A percentile compares a stretch with the other conserved stretches of the same genome.
Conservation (phyloP, 805 yeast species). For the Candida boleticola region DNA sequence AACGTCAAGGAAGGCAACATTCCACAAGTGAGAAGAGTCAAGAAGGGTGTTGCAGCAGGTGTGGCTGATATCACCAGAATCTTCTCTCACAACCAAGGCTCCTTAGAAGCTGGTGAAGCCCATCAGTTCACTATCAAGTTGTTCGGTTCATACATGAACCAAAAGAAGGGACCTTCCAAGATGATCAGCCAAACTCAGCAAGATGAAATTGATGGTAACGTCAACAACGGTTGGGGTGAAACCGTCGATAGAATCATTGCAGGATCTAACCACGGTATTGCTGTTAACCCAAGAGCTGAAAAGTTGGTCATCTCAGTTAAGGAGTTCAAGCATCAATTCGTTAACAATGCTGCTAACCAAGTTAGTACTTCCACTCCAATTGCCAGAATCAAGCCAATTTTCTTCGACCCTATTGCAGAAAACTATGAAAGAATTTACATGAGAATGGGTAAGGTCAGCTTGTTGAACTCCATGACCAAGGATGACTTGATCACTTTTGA, state of each 20-base stretch:
- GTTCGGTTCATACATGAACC: conserved; percentile 64
- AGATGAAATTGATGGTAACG: conserved; percentile 12
- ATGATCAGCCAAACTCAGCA: conserved; percentile 10
- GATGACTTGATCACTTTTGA: conserved; percentile 53
- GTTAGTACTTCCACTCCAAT: conserved; percentile 49
- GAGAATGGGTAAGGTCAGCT: conserved; percentile 49
- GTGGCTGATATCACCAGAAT: conserved; percentile 80
- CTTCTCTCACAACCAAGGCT: conserved; percentile 63
- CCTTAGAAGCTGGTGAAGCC: conserved; percentile 57
- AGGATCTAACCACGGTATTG: conserved; percentile 74
- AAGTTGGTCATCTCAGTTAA: conserved; percentile 66
- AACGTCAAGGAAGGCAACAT: conserved; percentile 23
- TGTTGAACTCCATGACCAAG: conserved; percentile 22
- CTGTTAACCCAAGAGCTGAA: conserved; percentile 79
- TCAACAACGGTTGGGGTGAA: conserved; percentile 86
- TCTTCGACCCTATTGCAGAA: conserved; percentile 61
- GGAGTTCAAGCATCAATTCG: conserved; percentile 58
- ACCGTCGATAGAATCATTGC: conserved; percentile 71
- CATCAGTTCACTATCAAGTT: conserved; percentile 71
- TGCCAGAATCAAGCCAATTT: conserved; percentile 62
- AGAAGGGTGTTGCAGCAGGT: conserved; percentile 86
- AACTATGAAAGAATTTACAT: conserved; percentile 61
- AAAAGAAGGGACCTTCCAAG: conserved; percentile 28
- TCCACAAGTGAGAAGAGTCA: conserved; percentile 43
- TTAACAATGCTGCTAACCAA: conserved; percentile 15